Evolutionary conservation across 75 land plant genomes (phyloP).

Genomic region (Gnetum montanum): DNA sequence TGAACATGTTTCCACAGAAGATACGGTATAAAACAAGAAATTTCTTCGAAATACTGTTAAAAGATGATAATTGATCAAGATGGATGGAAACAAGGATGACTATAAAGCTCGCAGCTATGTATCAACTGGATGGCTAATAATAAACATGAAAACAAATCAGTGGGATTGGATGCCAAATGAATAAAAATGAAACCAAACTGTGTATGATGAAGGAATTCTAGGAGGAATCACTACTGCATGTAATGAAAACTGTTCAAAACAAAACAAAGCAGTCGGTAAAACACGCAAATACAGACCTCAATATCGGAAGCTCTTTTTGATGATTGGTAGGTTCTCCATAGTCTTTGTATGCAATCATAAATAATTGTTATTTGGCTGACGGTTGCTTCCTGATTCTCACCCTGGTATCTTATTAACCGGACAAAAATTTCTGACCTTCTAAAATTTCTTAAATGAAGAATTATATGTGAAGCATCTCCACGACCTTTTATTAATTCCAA

Average conservation of each 20-base stretch:
- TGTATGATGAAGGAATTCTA: background rate
- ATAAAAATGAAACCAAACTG: no score
- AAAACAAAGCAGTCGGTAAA: no score
- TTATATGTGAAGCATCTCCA: conserved; percentile 40
- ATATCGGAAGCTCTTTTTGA: conserved; percentile 18
- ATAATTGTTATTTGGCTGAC: conserved; percentile 52
- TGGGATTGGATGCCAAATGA: background rate
- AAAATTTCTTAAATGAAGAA: conserved; percentile 67
- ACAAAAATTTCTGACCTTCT: conserved; percentile 45
- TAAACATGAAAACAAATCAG: background rate
- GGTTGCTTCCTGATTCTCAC: conserved; percentile 31
- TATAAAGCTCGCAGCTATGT: no score
- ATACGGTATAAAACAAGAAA: no score
- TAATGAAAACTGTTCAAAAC: no score
- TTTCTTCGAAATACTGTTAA: no score
- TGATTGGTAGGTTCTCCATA: conserved; percentile 51
- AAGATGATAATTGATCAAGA: background rate
- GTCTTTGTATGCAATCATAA: conserved; percentile 40
- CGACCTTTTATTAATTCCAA: conserved; percentile 73
- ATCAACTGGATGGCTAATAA: no score
- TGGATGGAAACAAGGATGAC: background rate
- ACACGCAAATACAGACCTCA: no score
- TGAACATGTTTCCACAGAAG: no score
- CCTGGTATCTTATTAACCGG: conserved; percentile 48
- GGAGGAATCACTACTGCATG: no score